Conservation (phyloP, 75 land plant genomes). For the Selaginella moellendorffii region DNA sequence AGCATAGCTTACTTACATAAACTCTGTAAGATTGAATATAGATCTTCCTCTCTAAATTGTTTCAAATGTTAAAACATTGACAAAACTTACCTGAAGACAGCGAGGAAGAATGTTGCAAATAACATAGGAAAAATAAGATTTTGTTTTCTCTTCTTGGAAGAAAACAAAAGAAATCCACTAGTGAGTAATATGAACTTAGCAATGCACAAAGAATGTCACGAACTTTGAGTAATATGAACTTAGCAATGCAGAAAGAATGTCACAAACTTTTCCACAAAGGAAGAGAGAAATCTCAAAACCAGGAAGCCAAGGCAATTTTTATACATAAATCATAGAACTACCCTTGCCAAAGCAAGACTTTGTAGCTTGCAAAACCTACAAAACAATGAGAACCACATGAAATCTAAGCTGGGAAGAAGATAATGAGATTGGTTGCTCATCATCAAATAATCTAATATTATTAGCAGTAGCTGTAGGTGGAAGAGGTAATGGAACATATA, state of each 20-base stretch:
- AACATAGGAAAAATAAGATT: not conserved
- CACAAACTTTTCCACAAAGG: not conserved
- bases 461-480: too few relatives aligned
- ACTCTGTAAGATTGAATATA: conserved; percentile 17
- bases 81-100: conserved; percentile 60
- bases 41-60: not conserved
- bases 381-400: too few relatives aligned
- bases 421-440: too few relatives aligned
- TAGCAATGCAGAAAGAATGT: not conserved
- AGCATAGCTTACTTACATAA: conserved; percentile 31
- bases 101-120: conserved; percentile 57
- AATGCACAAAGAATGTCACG: too few relatives aligned
- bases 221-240: not conserved
- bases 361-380: not conserved
- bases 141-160: not conserved
- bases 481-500: too few relatives aligned
- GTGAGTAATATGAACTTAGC: too few relatives aligned
- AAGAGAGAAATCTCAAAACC: not conserved
- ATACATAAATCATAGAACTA: not conserved
- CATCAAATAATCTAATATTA: too few relatives aligned
- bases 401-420: too few relatives aligned
- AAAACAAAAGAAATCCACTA: too few relatives aligned
- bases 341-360: not conserved
- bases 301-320: not conserved
- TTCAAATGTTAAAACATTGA: too few relatives aligned